Evolutionary conservation across 1,284 basidiomycete species (phyloP).

Genomic region (Marasmius oreades): DNA sequence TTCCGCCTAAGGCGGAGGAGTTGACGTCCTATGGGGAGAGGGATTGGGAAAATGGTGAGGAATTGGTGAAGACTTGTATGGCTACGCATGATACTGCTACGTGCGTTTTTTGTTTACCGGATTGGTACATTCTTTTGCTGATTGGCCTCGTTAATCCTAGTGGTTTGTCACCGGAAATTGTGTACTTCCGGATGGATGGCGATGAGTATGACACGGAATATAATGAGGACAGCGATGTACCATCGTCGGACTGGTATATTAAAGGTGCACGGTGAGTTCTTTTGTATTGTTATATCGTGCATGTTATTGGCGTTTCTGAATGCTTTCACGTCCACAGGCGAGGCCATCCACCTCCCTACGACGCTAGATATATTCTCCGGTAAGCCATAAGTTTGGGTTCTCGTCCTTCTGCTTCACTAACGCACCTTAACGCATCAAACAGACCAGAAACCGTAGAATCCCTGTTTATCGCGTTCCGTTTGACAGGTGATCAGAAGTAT

Average conservation of each 20-base stretch:
- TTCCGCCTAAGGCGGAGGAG: conserved; percentile 56
- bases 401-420: background rate
- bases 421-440: background rate
- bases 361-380: conserved; percentile 88
- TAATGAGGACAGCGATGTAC: conserved; percentile 15
- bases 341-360: conserved; percentile 55
- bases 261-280: conserved; percentile 59
- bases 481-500: conserved; percentile 83
- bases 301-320: conserved; percentile 3
- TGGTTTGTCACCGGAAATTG: conserved; percentile 83
- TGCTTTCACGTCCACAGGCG: conserved; percentile 30
- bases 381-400: background rate
- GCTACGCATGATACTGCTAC: conserved; percentile 84
- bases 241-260: conserved; percentile 82
- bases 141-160: conserved; percentile 33
- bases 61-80: conserved; percentile 86
- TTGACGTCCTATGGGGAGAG: conserved; percentile 56
- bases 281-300: conserved; percentile 11
- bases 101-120: conserved; percentile 39
- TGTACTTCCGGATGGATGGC: conserved; percentile 62
- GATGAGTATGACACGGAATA: conserved; percentile 32
- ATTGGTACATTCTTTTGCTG: background rate
- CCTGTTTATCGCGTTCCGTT: conserved; percentile 83
- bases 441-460: conserved; percentile 96
- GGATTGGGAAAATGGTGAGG: conserved; percentile 82